Conservation (phyloP, 2,329 filamentous ascomycete genomes). For the Paecilomyces fulvus region DNA sequence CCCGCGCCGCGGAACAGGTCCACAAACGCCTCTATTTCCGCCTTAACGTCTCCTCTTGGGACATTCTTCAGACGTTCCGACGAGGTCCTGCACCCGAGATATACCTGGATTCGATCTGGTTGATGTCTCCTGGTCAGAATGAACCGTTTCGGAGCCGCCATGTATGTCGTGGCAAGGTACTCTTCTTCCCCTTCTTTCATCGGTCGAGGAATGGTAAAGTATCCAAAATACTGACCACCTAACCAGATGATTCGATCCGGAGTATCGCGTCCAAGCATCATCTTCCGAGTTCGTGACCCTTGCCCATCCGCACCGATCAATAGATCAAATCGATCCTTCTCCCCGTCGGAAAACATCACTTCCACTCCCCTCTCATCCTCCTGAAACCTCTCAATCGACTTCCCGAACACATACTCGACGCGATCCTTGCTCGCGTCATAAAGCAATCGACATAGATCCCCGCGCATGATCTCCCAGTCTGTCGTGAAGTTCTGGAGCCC, state of each 20-base stretch:
- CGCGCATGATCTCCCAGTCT: conserved; percentile 50
- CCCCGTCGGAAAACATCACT: conserved; percentile 18
- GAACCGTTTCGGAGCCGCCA: conserved; percentile 25
- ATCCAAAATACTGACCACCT: conserved; percentile 21
- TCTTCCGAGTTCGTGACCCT: conserved; percentile 13
- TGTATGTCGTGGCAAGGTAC: conserved; percentile 29
- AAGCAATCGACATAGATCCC: conserved; percentile 41
- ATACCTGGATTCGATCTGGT: conserved; percentile 30
- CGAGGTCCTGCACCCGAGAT: conserved; percentile 22
- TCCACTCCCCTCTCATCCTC: conserved; percentile 10
- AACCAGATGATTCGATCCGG: conserved; percentile 14
- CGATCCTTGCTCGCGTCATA: conserved; percentile 21
- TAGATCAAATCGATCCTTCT: conserved; percentile 15
- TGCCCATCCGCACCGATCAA: conserved; percentile 23
- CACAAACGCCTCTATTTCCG: conserved; percentile 33
- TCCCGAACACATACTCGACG: conserved; percentile 25
- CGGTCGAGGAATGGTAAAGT: conserved; percentile 26
- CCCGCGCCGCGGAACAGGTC: conserved; percentile 36
- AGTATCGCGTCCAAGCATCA: conserved; percentile 11
- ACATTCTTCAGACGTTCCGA: conserved; percentile 18
- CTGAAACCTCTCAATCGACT: conserved; percentile 16
- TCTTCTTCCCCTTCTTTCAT: conserved; percentile 24
- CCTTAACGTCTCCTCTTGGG: conserved; percentile 22
- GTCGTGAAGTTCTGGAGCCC: conserved; percentile 33
- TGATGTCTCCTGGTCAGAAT: conserved; percentile 37